Evolutionary conservation across 441 rosid species (phyloP).

Genomic region (Syzygium syzygioides): DNA sequence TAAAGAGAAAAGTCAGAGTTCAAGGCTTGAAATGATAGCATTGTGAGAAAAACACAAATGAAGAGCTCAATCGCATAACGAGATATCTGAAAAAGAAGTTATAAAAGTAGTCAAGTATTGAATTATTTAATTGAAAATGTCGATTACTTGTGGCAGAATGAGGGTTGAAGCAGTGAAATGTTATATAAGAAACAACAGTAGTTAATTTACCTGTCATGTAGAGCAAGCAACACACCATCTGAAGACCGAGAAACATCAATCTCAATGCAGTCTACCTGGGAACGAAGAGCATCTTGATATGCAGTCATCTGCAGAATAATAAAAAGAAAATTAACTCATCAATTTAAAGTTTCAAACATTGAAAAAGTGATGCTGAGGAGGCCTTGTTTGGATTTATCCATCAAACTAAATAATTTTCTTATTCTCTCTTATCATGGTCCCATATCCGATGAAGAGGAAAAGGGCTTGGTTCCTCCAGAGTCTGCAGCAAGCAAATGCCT

Average conservation of each 20-base stretch:
- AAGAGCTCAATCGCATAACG: not conserved
- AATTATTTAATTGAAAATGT: not conserved
- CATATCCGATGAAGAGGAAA: not conserved
- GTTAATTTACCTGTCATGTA: conserved; percentile 72
- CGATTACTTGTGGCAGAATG: not conserved
- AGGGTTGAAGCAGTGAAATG: not conserved
- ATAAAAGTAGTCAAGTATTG: not conserved
- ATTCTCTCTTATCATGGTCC: not conserved
- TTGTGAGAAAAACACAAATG: not conserved
- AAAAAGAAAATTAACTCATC: not conserved
- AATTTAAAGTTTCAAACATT: not conserved
- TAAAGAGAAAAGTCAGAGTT: not conserved
- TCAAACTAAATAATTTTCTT: not conserved
- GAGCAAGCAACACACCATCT: conserved; percentile 86
- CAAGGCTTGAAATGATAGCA: not conserved
- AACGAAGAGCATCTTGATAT: conserved; percentile 52
- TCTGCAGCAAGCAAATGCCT: not conserved
- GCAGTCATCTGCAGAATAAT: conserved; percentile 59
- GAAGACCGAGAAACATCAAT: conserved; percentile 90
- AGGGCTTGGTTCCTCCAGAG: not conserved
- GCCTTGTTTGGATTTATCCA: not conserved
- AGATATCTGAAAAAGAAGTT: not conserved
- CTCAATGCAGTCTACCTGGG: conserved; percentile 89
- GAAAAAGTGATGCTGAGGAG: not conserved
- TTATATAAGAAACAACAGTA: not conserved